phyloP scores from a whole-genome alignment of 1,284 basidiomycete species.

The Melampsora occidentalis region DNA sequence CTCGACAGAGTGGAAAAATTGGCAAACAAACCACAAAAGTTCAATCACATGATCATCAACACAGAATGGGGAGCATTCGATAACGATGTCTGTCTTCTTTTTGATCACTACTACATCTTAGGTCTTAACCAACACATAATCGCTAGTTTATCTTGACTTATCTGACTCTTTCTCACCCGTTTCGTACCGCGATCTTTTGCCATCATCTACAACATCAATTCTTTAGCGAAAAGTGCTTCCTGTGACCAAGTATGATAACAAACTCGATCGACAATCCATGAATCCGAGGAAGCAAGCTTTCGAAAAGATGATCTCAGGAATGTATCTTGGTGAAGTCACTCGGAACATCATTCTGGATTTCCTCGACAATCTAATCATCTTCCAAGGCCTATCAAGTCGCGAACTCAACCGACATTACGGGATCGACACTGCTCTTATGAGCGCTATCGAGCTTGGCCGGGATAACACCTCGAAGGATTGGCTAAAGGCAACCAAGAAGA shows the following conservation, averaged over 20 bases:
- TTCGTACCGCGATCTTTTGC: background rate
- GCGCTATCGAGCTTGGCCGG: slow-evolving; percentile 65
- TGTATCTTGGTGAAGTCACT: slow-evolving; percentile 91
- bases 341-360: slow-evolving; percentile 80
- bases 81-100: slow-evolving; percentile 65
- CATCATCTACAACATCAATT: background rate
- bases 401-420: slow-evolving; percentile 85
- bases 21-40: slow-evolving; percentile 60
- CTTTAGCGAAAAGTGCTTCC: slow-evolving; percentile 75
- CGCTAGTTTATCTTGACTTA: background rate
- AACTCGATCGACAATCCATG: slow-evolving; percentile 86
- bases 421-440: slow-evolving; percentile 88
- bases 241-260: slow-evolving; percentile 87
- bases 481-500: slow-evolving; percentile 54
- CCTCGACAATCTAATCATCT: slow-evolving; percentile 71
- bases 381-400: slow-evolving; percentile 71
- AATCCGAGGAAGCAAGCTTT: slow-evolving; percentile 91
- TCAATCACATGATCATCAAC: slow-evolving; percentile 83
- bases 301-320: slow-evolving; percentile 97
- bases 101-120: slow-evolving; percentile 2
- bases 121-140: slow-evolving; percentile 19
- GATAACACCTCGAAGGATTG: slow-evolving; percentile 13
- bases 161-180: background rate
- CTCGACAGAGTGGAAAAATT: slow-evolving; percentile 80
- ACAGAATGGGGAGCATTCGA: slow-evolving; percentile 97